Percentiles rank a stretch among this genome's conserved stretches.
These are phyloP conservation scores for Phytopythium aichiense DNA, from an alignment of 352 stramenopile genomes.

Conservation along the genomic window DNA sequence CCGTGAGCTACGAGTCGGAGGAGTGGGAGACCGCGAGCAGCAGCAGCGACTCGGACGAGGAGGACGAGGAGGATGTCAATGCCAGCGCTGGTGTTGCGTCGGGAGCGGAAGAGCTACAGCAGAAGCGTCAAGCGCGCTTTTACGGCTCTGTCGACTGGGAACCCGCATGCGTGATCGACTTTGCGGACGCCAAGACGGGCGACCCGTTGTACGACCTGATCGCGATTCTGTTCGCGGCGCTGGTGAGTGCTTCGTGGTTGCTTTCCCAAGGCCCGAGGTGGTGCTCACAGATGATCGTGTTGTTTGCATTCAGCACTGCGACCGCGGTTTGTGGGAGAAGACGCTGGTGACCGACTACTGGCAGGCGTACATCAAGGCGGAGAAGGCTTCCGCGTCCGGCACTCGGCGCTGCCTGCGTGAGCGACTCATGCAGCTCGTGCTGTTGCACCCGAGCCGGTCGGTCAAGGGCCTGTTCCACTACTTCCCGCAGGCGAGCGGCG, in stretches of 20 bases:
- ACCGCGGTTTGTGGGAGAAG: slow-evolving; percentile 52
- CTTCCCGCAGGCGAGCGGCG: slow-evolving; percentile 36
- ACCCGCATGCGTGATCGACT: slow-evolving; percentile 79
- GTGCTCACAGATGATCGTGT: background rate
- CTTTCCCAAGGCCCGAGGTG: slow-evolving; percentile 9
- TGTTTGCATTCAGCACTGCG: slow-evolving; percentile 45
- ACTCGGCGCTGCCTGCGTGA: slow-evolving; percentile 35
- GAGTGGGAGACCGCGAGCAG: slow-evolving; percentile 52
- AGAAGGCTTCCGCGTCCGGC: slow-evolving; percentile 13
- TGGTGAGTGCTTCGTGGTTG: slow-evolving; percentile 38
- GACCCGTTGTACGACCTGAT: slow-evolving; percentile 87
- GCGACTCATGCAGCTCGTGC: slow-evolving; percentile 67
- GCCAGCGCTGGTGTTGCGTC: slow-evolving; percentile 7
- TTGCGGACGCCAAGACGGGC: slow-evolving; percentile 82
- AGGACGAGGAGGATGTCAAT: slow-evolving; percentile 26
- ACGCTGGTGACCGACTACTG: slow-evolving; percentile 64
- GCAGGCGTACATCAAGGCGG: slow-evolving; percentile 58
- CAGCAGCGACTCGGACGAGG: slow-evolving; percentile 45
- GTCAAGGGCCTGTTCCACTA: slow-evolving; percentile 70
- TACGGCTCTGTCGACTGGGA: slow-evolving; percentile 47
- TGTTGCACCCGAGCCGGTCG: slow-evolving; percentile 76
- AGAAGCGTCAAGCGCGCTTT: slow-evolving; percentile 45
- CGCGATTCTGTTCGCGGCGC: slow-evolving; percentile 67
- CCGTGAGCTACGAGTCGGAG: slow-evolving; percentile 24
- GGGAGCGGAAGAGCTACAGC: slow-evolving; percentile 21